Evolutionary conservation across 495 filamentous ascomycete species (phyloP), one percentile per base, ranked within the genome.

Genomic region (Penicillium paxilli): DNA sequence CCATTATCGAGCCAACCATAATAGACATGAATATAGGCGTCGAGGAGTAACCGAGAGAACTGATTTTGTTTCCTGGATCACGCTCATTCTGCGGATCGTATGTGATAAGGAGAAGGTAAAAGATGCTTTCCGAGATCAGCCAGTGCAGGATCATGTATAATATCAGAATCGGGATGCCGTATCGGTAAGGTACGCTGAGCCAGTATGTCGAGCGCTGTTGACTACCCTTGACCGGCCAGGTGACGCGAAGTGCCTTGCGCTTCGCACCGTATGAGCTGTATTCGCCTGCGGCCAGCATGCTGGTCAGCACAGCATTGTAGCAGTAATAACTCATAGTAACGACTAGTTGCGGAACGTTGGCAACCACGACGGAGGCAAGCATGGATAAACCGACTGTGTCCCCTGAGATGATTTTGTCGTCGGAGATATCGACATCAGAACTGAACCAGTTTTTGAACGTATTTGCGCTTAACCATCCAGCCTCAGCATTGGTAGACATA

Each of bases 131-230:
- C 0, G 76, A 79, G 2, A 73, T 50, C 3, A 75, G 60, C 70
- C 73, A 77, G 42, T 80, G 78, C 1, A 75, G 54, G 0, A 68
- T 9, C 9, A 56, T 61, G 3, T 62, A 67, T 0, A 52, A 21
- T 1, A 55, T 17, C 21, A 70, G 28, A 1, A 78, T 50, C 0
- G 74, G 74, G 6, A 77, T 19, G 2, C 54, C 60, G 40, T 77
- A 80, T 14, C 56, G 55, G n/a, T 72, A 71, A 1, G 77, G 77
- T 1, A 81, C 30, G 11, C 63, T 62, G 16, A 80, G 69, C 41
- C 61, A 79, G 44, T 74, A 76, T 11, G 68, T 72, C 1, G 68
- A 67, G 0, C 65, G 65, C 50, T 80, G 77, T 49, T 81, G 74
- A 3, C 52, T 49, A 1, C 69, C 69, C 33, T 59, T 51, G 0